These are phyloP conservation scores for Tritrichomonas foetus DNA, from an alignment of 208 protist genomes.

Conservation along the genomic window DNA sequence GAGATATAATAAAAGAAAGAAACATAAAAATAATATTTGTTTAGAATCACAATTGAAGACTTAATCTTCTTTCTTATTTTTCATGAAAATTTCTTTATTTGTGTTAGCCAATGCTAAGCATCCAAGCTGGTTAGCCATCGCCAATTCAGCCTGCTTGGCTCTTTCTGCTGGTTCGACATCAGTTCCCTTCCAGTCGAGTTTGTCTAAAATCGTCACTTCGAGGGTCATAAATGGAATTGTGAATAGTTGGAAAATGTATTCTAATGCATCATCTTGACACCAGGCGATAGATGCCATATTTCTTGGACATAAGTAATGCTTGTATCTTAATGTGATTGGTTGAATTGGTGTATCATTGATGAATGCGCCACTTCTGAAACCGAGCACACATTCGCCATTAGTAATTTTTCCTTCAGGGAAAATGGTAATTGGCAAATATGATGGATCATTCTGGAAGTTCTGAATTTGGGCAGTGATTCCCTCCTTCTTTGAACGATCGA, in stretches of 20 bases:
- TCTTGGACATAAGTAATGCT: background rate
- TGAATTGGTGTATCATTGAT: background rate
- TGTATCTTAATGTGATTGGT: background rate
- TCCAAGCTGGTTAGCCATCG: background rate
- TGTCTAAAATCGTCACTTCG: background rate
- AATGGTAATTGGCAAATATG: background rate
- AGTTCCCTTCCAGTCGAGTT: background rate
- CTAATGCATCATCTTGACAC: background rate
- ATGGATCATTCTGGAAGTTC: background rate
- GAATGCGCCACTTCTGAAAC: background rate
- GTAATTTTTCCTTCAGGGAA: constrained; percentile 39
- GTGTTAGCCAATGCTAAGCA: background rate
- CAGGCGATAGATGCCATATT: background rate
- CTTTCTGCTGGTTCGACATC: background rate
- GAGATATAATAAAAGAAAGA: too few relatives aligned
- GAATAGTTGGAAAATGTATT: background rate
- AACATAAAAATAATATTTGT: too few relatives aligned
- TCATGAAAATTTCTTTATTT: constrained; percentile 36
- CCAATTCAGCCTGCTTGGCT: background rate
- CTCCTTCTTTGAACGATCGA: background rate
- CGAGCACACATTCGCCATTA: background rate
- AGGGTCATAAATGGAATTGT: constrained; percentile 21
- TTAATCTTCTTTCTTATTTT: too few relatives aligned
- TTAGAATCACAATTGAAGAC: too few relatives aligned
- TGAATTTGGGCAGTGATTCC: background rate